A percentile compares a stretch with the other conserved stretches of the same genome.
These are phyloP conservation scores for Hemisphaericaspora subhashii DNA, from an alignment of 1,139 yeast species.

Conservation along the genomic window DNA sequence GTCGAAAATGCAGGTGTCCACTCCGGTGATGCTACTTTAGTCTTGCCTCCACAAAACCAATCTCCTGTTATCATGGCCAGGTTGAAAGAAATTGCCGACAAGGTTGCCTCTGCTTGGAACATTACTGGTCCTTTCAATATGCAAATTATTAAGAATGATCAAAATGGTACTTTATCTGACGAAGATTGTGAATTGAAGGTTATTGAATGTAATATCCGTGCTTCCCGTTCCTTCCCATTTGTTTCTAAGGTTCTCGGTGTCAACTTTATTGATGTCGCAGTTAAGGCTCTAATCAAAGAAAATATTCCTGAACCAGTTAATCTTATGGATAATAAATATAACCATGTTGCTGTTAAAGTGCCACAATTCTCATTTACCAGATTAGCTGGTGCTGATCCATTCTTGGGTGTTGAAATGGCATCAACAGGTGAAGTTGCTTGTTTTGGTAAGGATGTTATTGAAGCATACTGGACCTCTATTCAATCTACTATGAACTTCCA, in stretches of 20 bases:
- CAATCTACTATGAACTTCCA: slow-evolving; percentile 97
- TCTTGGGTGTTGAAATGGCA: slow-evolving; percentile 98
- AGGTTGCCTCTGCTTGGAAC: slow-evolving; percentile 92
- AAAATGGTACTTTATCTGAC: slow-evolving; percentile 42
- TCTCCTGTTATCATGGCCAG: slow-evolving; percentile 59
- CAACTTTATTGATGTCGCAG: slow-evolving; percentile 93
- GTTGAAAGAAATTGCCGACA: slow-evolving; percentile 79
- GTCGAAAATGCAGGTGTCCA: slow-evolving; percentile 99
- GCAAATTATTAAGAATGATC: slow-evolving; percentile 67
- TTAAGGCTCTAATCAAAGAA: slow-evolving; percentile 76
- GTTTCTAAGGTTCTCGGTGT: slow-evolving; percentile 94
- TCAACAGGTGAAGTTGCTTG: slow-evolving; percentile 99
- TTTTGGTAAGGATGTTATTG: slow-evolving; percentile 80
- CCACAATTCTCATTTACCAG: slow-evolving; percentile 98
- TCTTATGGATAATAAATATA: slow-evolving; percentile 59
- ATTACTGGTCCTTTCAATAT: slow-evolving; percentile 98
- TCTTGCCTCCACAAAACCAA: slow-evolving; percentile 84
- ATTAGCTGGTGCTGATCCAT: slow-evolving; percentile 98
- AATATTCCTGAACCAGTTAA: slow-evolving; percentile 69
- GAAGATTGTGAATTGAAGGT: slow-evolving; percentile 74
- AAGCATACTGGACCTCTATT: slow-evolving; percentile 96
- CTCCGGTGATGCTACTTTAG: slow-evolving; percentile 96
- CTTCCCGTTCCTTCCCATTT: slow-evolving; percentile 98
- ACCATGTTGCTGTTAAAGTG: slow-evolving; percentile 92
- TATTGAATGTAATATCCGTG: slow-evolving; percentile 97